Evolutionary conservation across 2,329 filamentous ascomycete genomes (phyloP), one percentile per base, ranked within the genome.

Genomic region (Aspergillus neoniger): DNA sequence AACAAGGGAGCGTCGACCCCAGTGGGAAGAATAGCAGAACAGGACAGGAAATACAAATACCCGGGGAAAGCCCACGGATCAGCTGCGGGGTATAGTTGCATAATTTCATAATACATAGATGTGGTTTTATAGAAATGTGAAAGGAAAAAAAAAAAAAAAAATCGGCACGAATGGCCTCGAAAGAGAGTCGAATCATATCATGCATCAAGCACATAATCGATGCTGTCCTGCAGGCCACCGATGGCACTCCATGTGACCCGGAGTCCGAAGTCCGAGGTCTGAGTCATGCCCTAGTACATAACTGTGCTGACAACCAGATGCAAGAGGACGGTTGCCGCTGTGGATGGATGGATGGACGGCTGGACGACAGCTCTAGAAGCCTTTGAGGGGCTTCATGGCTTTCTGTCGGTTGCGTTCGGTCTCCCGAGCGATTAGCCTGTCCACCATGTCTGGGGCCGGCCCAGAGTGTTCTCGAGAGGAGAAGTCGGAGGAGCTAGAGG

Each of bases 341-440:
- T 21, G 21, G 4, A 14, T 44, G 10, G 12, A 23, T 44, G 9
- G 3, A 12, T 25, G 23, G 23, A 25, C 7, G 25, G 25, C 7
- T 25, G 25, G 25, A 25, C 19, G n/a, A 14, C 10, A 23, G 19
- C 10, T 54, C 71, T 64, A 75, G 58, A 71, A 69, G 17, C 65
- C 67, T 60, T 72, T 74, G 39, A 67, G 58, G 12, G 65, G 59
- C 47, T 70, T 72, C 58, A 69, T 70, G 32, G 62, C 64, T 55
- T 69, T 70, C 58, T 73, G 69, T 38, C 71, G 67, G 43, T 68
- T 58, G 38, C 69, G 69, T 36, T 77, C 74, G 15, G 66, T 68
- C 52, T 77, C 75, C 5, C 70, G 72, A 23, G 70, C 68, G 39
- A 76, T 71, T 17, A 76, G 61, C 41, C 70, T 69, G 21, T 76